Evolutionary conservation across 2,329 filamentous ascomycete species (phyloP).

Genomic region (Beauveria varroae): DNA sequence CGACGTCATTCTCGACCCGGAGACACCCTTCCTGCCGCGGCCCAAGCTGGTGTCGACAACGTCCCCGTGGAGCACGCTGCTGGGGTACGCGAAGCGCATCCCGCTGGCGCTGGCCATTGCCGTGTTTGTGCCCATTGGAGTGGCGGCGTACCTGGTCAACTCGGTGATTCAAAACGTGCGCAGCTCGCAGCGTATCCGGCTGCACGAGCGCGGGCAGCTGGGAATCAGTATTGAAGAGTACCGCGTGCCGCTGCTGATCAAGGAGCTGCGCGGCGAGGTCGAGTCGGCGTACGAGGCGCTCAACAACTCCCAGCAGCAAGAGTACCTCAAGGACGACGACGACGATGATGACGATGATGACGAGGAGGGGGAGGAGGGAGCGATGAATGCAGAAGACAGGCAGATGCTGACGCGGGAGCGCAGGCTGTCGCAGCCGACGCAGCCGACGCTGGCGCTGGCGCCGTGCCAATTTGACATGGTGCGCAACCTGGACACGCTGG

Average conservation of each 20-base stretch:
- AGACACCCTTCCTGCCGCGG: slow-evolving; percentile 49
- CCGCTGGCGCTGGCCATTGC: slow-evolving; percentile 59
- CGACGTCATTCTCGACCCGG: slow-evolving; percentile 65
- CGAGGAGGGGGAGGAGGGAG: slow-evolving; percentile 19
- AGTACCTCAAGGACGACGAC: slow-evolving; percentile 54
- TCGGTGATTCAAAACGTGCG: slow-evolving; percentile 68
- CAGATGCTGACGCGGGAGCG: slow-evolving; percentile 34
- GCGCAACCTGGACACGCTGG: slow-evolving; percentile 59
- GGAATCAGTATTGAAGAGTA: slow-evolving; percentile 64
- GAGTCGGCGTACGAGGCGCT: slow-evolving; percentile 71
- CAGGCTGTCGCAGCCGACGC: slow-evolving; percentile 35
- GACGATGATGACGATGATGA: slow-evolving; percentile 18
- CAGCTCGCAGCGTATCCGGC: slow-evolving; percentile 64
- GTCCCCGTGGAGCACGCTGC: slow-evolving; percentile 21
- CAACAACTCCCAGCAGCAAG: slow-evolving; percentile 59
- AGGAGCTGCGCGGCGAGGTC: slow-evolving; percentile 66
- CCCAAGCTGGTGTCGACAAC: slow-evolving; percentile 24
- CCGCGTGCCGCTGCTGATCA: slow-evolving; percentile 66
- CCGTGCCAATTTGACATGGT: slow-evolving; percentile 82
- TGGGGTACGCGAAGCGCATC: slow-evolving; percentile 40
- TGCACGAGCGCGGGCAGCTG: slow-evolving; percentile 65
- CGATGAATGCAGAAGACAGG: slow-evolving; percentile 31
- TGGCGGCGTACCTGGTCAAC: slow-evolving; percentile 66
- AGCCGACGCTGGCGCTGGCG: slow-evolving; percentile 70
- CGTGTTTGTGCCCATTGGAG: slow-evolving; percentile 66